Percentiles rank a stretch among this genome's conserved stretches.
phyloP scores from a whole-genome alignment of 163 green algal species.

The Volvox carteri region DNA sequence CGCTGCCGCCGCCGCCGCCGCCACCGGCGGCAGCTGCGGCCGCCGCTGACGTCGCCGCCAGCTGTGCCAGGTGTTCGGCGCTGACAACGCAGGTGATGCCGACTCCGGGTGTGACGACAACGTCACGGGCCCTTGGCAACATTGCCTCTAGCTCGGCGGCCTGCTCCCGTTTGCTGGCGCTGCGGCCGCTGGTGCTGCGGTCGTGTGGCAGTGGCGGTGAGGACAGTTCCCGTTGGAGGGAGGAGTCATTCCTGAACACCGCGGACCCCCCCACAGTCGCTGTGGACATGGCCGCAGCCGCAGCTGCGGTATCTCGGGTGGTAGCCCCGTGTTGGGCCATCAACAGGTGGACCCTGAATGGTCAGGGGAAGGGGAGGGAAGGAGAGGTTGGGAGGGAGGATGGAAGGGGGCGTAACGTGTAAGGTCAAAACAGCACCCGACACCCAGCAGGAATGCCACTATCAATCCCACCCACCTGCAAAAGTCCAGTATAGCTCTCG shows the following conservation, averaged over 20 bases:
- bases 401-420: too few relatives aligned
- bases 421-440: too few relatives aligned
- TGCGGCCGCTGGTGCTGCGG: neutral
- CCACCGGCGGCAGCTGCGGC: neutral
- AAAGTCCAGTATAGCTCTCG: slow-evolving; percentile 81
- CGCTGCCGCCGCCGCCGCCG: neutral
- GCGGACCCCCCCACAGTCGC: too few relatives aligned
- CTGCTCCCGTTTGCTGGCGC: neutral
- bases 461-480: slow-evolving; percentile 24
- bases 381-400: too few relatives aligned
- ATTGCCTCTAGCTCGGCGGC: slow-evolving; percentile 11
- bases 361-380: neutral
- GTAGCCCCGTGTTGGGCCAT: slow-evolving; percentile 24
- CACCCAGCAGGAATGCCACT: too few relatives aligned
- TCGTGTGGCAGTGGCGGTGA: neutral
- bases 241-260: too few relatives aligned
- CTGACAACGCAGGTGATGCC: slow-evolving; percentile 38
- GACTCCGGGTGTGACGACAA: slow-evolving; percentile 19
- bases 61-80: neutral
- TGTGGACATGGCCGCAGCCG: neutral
- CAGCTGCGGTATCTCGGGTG: slow-evolving; percentile 29
- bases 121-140: slow-evolving; percentile 18
- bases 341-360: slow-evolving; percentile 11
- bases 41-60: slow-evolving; percentile 3
- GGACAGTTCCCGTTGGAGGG: too few relatives aligned